Base-by-base conservation (phyloP, 345 rosid species). In the Tarenaya hassleriana region DNA sequence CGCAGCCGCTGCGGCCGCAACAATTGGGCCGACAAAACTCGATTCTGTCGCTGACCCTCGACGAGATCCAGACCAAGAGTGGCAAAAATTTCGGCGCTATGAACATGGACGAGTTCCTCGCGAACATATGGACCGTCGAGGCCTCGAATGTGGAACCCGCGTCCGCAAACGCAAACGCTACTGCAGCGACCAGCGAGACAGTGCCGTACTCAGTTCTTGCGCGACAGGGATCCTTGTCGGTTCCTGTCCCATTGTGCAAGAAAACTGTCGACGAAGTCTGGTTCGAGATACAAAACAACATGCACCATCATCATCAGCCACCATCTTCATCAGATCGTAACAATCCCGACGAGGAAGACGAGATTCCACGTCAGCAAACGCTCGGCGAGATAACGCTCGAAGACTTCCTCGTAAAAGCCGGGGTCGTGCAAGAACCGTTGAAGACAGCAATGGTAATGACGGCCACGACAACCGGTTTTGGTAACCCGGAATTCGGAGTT, bases 71-170 rank as follows among this genome's bases (percentile, higher is more conserved):
- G 50, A 68, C 59, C 51, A 80, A 86, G 71, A 84, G 95, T 7
- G 94, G 97, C 10, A 86, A 70, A 76, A 68, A 65, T 62, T 57
- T 90, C 1, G 97, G 95, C 3, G 78, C 87, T 8, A 90, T 90
- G 97, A 86, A 78, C 77, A 86, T 90, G 94, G 95, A 90, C 53
- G 94, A 86, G 60, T 86, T 90, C 60, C 71, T 90, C 1, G 73
- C 87, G 9, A 86, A 72, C 60, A 41, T 90, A 34, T 90, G 94
- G 97, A 82, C 66, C 0, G 84, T 80, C 1, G 91, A 84, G 0
- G 72, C 68, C 24, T 24, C 29, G 17, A 32, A 41, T 34, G 9
- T 47, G 31, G 31, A 41, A 15, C 49, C 21, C 4, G 50, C 18
- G 2, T 7, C 7, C 7, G 37, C 6, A 2, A 66, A 14, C 40